Conservation (phyloP, 257 asterid genomes). For the Ehretia macrophylla region DNA sequence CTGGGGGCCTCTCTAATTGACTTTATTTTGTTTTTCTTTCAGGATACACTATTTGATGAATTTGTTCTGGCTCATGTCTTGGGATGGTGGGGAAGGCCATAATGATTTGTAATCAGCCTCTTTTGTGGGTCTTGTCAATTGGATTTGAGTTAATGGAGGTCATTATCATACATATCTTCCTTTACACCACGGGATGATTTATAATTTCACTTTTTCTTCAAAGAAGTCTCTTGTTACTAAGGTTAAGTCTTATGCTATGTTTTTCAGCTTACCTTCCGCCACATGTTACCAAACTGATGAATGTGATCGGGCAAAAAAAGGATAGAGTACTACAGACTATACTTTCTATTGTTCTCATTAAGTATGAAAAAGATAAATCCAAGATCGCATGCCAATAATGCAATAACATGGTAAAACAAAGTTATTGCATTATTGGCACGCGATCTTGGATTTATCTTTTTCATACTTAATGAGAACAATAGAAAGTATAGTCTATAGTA, state of each 20-base stretch:
- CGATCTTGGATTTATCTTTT: slow-evolving; percentile 41
- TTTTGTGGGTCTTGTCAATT: slow-evolving; percentile 87
- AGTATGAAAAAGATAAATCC: slow-evolving; percentile 65
- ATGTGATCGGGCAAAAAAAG: slow-evolving; percentile 99
- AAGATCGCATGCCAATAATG: too few species aligned
- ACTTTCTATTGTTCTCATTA: slow-evolving; percentile 81
- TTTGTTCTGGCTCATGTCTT: slow-evolving; percentile 94
- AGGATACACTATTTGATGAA: slow-evolving; percentile 98
- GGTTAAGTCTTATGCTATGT: slow-evolving; percentile 18
- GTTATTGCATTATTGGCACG: too few species aligned
- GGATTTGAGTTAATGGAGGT: slow-evolving; percentile 99
- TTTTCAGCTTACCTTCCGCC: slow-evolving; percentile 93
- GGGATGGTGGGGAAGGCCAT: slow-evolving; percentile 99
- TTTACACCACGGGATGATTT: neutral
- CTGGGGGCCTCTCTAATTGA: slow-evolving; percentile 11
- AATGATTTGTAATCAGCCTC: slow-evolving; percentile 98
- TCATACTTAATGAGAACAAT: slow-evolving; percentile 91
- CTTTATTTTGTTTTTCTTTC: slow-evolving; percentile 2
- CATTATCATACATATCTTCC: slow-evolving; percentile 13
- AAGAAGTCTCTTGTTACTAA: neutral
- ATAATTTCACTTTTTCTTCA: neutral
- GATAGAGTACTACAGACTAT: too few species aligned
- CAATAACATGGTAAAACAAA: too few species aligned
- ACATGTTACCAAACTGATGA: slow-evolving; percentile 97
- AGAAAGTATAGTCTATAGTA: too few species aligned